Percentiles rank a stretch among this genome's conserved stretches.
phyloP scores from a whole-genome alignment of 1,139 yeast genomes.

The Suhomyces atakaporum region DNA sequence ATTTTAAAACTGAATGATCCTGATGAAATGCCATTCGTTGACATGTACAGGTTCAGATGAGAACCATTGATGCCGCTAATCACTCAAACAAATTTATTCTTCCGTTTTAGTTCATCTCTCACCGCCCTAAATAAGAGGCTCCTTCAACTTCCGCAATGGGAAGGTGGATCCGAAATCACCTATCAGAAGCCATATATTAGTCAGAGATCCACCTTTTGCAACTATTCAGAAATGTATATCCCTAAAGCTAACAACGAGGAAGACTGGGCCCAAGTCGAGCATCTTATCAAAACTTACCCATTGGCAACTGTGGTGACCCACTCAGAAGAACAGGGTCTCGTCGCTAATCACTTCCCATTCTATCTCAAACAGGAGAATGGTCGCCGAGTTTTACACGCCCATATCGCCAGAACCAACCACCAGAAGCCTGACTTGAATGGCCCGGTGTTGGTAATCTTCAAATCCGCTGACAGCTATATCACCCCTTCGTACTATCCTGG shows the following conservation, averaged over 20 bases:
- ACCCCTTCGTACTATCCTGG: constrained; percentile 63
- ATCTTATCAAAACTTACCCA: constrained; percentile 49
- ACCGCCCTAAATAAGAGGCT: no score
- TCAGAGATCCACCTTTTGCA: neutral
- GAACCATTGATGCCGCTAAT: no score
- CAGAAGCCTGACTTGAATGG: constrained; percentile 47
- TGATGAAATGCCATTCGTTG: no score
- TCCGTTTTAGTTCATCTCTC: no score
- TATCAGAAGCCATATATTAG: no score
- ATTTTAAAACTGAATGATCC: no score
- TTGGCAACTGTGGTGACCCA: constrained; percentile 54
- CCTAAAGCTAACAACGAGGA: constrained; percentile 25
- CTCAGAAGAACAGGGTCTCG: constrained; percentile 36
- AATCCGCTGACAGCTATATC: constrained; percentile 55
- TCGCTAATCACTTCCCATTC: constrained; percentile 66
- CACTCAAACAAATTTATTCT: no score
- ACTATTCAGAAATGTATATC: constrained; percentile 15
- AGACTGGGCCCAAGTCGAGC: constrained; percentile 42
- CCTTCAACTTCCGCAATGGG: no score
- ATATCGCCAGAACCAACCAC: constrained; percentile 56
- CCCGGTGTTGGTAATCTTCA: constrained; percentile 56
- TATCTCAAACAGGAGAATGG: constrained; percentile 43
- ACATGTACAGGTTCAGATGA: no score
- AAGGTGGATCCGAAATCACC: neutral
- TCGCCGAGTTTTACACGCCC: constrained; percentile 51